phyloP scores from a whole-genome alignment of 2,329 filamentous ascomycete species.

The Aspergillus tanneri region DNA sequence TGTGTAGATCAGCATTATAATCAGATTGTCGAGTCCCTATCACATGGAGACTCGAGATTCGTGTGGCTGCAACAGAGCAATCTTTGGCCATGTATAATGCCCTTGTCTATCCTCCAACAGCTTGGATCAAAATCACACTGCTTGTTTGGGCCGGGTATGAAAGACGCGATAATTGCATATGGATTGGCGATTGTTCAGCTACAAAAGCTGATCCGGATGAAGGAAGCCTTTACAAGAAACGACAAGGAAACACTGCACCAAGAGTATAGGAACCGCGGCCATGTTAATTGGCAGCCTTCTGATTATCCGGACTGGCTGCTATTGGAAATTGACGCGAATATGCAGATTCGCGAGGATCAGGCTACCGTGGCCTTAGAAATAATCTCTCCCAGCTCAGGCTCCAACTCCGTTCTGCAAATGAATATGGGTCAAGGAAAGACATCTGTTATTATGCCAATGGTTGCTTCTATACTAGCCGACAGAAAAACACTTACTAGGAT shows the following conservation, averaged over 20 bases:
- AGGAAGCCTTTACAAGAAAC: constrained; percentile 33
- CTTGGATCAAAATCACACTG: constrained; percentile 36
- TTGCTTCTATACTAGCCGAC: constrained; percentile 56
- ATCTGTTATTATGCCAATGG: constrained; percentile 67
- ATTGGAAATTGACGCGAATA: constrained; percentile 64
- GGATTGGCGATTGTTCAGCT: constrained; percentile 42
- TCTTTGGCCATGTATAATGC: constrained; percentile 46
- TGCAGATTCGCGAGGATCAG: constrained; percentile 63
- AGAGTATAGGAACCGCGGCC: constrained; percentile 51
- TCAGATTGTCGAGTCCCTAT: constrained; percentile 20
- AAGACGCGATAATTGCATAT: constrained; percentile 40
- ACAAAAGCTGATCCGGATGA: constrained; percentile 48
- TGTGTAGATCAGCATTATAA: constrained; percentile 14
- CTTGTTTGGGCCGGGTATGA: constrained; percentile 36
- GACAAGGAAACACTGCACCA: constrained; percentile 37
- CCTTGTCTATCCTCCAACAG: constrained; percentile 44
- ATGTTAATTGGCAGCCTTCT: constrained; percentile 58
- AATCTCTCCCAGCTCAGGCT: constrained; percentile 52
- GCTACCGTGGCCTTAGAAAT: constrained; percentile 62
- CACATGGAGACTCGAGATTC: constrained; percentile 27
- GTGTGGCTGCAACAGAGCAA: constrained; percentile 42
- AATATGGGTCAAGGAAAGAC: constrained; percentile 71
- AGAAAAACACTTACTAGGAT: constrained; percentile 53
- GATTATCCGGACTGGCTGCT: constrained; percentile 63
- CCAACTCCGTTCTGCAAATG: constrained; percentile 63